Evolutionary conservation across 2,329 filamentous ascomycete species (phyloP), one percentile per base, ranked within the genome.

Genomic region (Hypomyces perniciosus): DNA sequence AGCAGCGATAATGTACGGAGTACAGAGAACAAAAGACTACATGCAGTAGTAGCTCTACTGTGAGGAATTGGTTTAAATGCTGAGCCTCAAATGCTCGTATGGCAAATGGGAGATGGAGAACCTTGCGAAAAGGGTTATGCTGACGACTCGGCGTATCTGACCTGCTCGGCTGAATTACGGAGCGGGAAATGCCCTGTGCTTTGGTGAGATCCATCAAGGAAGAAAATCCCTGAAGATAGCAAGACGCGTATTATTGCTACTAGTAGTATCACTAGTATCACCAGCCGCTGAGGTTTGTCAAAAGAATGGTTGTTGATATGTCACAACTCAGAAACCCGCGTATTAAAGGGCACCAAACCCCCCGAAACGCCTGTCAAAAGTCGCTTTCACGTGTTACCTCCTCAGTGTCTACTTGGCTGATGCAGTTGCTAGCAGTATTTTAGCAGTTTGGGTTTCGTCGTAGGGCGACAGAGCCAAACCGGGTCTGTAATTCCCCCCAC

Each of bases 131-230:
- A 9, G 34, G 48, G 48, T 28, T 42, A 46, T 28, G 42, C 29
- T 38, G 33, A 48, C 38, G 46, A 20, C 38, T 40, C 46, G 46
- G 46, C 46, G 38, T 12, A 28, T 27, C 41, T 33, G 44, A 33
- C 44, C 28, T 37, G 30, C 28, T 51, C 49, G 49, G 49, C 49
- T 51, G 49, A 51, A 51, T 51, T 51, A 47, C 49, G 49, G 49
- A 46, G 49, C 20, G 20, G 20, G 20, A 20, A 20, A 20, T 20
- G 20, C 20, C 20, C 20, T 20, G 20, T 20, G 20, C 20, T 20
- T 20, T 20, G 20, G 20, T 20, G 20, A 20, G 20, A 20, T 20
- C 20, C 20, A 20, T 20, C 20, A 20, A 20, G 20, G 20, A 20
- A 20, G 20, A 20, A 20, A 20, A 20, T 20, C 20, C 20, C 20